phyloP scores from a whole-genome alignment of 73 alveolate genomes.

The Blepharisma stoltei region DNA sequence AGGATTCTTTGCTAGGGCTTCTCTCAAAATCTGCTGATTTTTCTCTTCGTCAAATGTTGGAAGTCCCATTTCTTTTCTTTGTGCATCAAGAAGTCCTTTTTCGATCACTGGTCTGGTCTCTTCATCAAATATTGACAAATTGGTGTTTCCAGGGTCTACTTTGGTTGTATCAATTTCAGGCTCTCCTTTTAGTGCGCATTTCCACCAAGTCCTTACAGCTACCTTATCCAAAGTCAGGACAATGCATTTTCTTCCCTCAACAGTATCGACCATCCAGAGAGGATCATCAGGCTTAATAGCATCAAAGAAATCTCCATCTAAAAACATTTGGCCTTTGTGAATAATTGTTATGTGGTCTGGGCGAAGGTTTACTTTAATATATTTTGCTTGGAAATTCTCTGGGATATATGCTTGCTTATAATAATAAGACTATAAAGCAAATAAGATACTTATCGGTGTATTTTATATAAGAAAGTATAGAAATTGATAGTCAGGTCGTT shows the following conservation, averaged over 20 bases:
- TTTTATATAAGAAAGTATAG: too few relatives aligned
- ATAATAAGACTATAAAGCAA: too few relatives aligned
- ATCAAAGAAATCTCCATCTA: conserved; percentile 79
- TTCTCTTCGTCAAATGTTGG: conserved; percentile 89
- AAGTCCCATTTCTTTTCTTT: conserved; percentile 86
- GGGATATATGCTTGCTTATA: too few relatives aligned
- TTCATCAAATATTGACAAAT: conserved; percentile 89
- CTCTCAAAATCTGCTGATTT: conserved; percentile 79
- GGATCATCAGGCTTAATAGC: conserved; percentile 77
- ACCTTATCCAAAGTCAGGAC: conserved; percentile 69
- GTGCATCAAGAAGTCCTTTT: conserved; percentile 95
- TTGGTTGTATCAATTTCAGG: conserved; percentile 85
- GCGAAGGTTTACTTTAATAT: conserved; percentile 59
- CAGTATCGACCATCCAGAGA: conserved; percentile 85
- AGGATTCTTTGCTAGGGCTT: conserved; percentile 94
- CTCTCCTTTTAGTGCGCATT: conserved; percentile 79
- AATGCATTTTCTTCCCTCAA: conserved; percentile 63
- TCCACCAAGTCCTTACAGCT: conserved; percentile 94
- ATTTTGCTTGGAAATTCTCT: conserved; percentile 58
- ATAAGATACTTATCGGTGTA: too few relatives aligned
- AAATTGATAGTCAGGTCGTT: conserved; percentile 82
- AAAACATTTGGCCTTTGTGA: conserved; percentile 62
- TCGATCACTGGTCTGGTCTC: conserved; percentile 94
- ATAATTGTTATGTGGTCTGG: conserved; percentile 61
- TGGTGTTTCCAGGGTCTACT: conserved; percentile 92